Percentiles rank a stretch among this genome's conserved stretches.
Conservation (phyloP, 805 yeast genomes). For the Brettanomyces bruxellensis region DNA sequence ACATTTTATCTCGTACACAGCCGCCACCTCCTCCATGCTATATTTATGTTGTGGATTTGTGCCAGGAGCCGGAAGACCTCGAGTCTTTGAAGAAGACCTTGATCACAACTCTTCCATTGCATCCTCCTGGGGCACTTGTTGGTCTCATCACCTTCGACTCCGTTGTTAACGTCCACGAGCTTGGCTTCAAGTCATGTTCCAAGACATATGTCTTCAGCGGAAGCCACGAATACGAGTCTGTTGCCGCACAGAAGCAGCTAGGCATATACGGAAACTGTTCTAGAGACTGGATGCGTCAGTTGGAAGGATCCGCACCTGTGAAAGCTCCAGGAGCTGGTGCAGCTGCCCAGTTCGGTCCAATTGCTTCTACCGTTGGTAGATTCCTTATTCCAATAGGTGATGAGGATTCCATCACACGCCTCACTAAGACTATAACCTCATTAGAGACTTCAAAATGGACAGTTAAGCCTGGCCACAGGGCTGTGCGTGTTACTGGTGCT, state of each 20-base stretch:
- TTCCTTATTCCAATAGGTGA: conserved; percentile 27
- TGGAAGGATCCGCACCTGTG: conserved; percentile 18
- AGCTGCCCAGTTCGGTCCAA: conserved; percentile 4
- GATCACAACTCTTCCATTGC: conserved; percentile 60
- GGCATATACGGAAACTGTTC: conserved; percentile 28
- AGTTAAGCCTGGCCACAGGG: conserved; percentile 72
- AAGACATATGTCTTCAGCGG: conserved; percentile 84
- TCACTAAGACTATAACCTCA: conserved; percentile 70
- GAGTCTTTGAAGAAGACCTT: conserved; percentile 76
- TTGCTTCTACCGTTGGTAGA: conserved; percentile 30
- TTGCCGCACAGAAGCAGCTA: conserved; percentile 27
- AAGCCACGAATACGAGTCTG: conserved; percentile 60
- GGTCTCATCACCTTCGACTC: conserved; percentile 88
- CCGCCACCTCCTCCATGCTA: conserved; percentile 77
- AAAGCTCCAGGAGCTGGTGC: not conserved
- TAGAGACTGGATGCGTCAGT: conserved; percentile 31
- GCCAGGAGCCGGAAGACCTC: conserved; percentile 84
- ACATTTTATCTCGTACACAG: conserved; percentile 55
- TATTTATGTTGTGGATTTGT: conserved; percentile 76
- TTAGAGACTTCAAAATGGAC: conserved; percentile 65
- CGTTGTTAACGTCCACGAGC: conserved; percentile 83
- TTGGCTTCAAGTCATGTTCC: conserved; percentile 51
- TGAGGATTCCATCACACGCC: conserved; percentile 62
- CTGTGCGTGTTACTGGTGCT: conserved; percentile 87
- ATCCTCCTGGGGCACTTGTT: conserved; percentile 85